These are phyloP conservation scores for Hanseniaspora hatyaiensis DNA, from an alignment of 805 yeast genomes.

Conservation along the genomic window DNA sequence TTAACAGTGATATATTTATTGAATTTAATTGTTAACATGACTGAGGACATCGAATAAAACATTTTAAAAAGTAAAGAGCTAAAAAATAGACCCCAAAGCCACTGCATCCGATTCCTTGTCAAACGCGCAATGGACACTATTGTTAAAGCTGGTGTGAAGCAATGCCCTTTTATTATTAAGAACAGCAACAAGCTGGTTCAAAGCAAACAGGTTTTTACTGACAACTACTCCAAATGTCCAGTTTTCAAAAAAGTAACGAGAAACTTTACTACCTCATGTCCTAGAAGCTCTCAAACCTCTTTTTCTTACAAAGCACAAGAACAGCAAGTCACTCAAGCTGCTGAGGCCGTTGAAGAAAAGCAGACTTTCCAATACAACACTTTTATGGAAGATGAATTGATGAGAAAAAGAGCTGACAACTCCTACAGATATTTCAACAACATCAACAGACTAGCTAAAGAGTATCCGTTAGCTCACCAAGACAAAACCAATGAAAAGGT, in stretches of 20 bases:
- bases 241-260: slow-evolving; percentile 71
- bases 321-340: slow-evolving; percentile 22
- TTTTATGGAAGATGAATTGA: slow-evolving; percentile 52
- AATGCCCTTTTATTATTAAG: slow-evolving; percentile 14
- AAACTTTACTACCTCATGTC: slow-evolving; percentile 31
- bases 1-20: too few relatives aligned
- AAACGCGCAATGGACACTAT: slow-evolving; percentile 2
- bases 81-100: too few relatives aligned
- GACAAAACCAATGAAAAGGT: slow-evolving; percentile 66
- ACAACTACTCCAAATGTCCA: slow-evolving; percentile 45
- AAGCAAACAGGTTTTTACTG: slow-evolving; percentile 13
- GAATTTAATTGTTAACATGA: too few relatives aligned
- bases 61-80: too few relatives aligned
- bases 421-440: slow-evolving; percentile 94
- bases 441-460: slow-evolving; percentile 87
- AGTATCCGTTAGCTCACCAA: slow-evolving; percentile 88
- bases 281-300: slow-evolving; percentile 27
- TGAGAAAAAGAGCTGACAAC: slow-evolving; percentile 69
- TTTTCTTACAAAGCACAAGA: slow-evolving; percentile 27
- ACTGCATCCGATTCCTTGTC: too few relatives aligned
- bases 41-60: too few relatives aligned
- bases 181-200: slow-evolving; percentile 15
- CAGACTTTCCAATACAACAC: slow-evolving; percentile 55
- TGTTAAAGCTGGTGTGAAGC: slow-evolving; percentile 13
- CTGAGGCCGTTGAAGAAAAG: slow-evolving; percentile 31